phyloP scores from a whole-genome alignment of 164 flowering plant species.

The Amborella trichopoda region DNA sequence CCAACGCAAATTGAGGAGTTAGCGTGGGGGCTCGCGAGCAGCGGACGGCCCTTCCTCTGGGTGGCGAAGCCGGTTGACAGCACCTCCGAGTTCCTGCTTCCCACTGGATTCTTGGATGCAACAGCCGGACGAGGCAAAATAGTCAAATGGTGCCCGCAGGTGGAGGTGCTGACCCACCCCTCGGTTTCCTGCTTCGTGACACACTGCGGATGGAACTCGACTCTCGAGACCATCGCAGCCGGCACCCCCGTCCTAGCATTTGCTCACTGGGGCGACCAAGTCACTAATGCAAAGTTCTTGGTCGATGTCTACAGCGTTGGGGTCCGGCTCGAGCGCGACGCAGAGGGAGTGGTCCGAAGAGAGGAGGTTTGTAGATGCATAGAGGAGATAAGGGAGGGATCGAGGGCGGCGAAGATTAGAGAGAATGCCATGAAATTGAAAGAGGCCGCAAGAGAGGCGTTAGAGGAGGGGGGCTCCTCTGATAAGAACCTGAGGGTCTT shows the following conservation, averaged over 20 bases:
- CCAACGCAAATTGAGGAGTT: constrained; percentile 1
- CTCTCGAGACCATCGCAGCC: constrained; percentile 37
- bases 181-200: constrained; percentile 55
- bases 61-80: constrained; percentile 20
- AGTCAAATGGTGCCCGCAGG: constrained; percentile 61
- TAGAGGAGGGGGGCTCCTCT: constrained; percentile 64
- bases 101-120: constrained; percentile 36
- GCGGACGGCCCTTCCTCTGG: constrained; percentile 4
- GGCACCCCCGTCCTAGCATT: constrained; percentile 51
- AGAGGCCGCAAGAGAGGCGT: constrained; percentile 50
- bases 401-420: constrained; percentile 45
- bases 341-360: constrained; percentile 20
- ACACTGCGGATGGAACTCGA: constrained; percentile 86
- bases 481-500: constrained; percentile 34
- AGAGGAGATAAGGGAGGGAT: constrained; percentile 33
- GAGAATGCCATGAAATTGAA: constrained; percentile 48
- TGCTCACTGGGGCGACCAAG: constrained; percentile 73
- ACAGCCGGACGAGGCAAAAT: constrained; percentile 40
- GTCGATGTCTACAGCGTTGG: constrained; percentile 48
- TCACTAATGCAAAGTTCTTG: constrained; percentile 49
- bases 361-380: constrained; percentile 50
- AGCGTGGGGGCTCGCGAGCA: constrained; percentile 5
- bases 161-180: constrained; percentile 43
- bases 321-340: constrained; percentile 25
- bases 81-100: constrained; percentile 10